Base-by-base conservation (phyloP, 208 protist species). In the Naegleria fowleri region DNA sequence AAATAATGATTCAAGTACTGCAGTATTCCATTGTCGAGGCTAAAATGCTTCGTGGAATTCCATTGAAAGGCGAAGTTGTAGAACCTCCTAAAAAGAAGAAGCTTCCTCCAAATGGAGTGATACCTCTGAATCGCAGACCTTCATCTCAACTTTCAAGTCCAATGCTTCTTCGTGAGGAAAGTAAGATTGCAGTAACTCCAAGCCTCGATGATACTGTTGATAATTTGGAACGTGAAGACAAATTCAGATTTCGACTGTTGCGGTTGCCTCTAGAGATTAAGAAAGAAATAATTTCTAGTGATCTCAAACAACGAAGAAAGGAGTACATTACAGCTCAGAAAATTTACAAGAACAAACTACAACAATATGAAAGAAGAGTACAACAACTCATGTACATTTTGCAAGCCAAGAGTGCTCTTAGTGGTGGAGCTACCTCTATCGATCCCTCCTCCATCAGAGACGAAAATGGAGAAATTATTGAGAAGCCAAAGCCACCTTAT, bases 21-120 rank as follows among this genome's bases (percentile, higher is more conserved):
- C 85, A 88, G 41, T 88, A 88, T 38, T 58, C 41, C 4, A 88
- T 88, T 9, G 43, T 88, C 9, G 85, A 88, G 38, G 85, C 85
- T 2, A 88, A 58, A 58, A 58, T 88, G 85, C 4, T 88, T 22
- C 29, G 22, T 22, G 33, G 43, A 19, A 88, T 58, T 22, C 33
- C 39, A 38, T 58, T 88, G n/a, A 51, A 88, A 36, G 85, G 41
- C 36, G 85, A 58, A 39, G 5, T 40, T 6, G 40, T 9, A 7
- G 40, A 43, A 38, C 7, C 39, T 0, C 13, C 83, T 13, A 86
- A 88, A 36, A 58, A 88, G 41, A 88, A 88, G 41, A 58, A 88
- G 55, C 9, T 43, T 25, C 58, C 58, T 75, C 43, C 43, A 7
- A 48, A 48, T 48, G 43, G 43, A 9, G 43, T 48, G 1, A 48